Percentiles rank a stretch among this genome's conserved stretches.
These are phyloP conservation scores for Trichoderma oligosporum DNA, from an alignment of 2,329 filamentous ascomycete genomes.

Conservation along the genomic window DNA sequence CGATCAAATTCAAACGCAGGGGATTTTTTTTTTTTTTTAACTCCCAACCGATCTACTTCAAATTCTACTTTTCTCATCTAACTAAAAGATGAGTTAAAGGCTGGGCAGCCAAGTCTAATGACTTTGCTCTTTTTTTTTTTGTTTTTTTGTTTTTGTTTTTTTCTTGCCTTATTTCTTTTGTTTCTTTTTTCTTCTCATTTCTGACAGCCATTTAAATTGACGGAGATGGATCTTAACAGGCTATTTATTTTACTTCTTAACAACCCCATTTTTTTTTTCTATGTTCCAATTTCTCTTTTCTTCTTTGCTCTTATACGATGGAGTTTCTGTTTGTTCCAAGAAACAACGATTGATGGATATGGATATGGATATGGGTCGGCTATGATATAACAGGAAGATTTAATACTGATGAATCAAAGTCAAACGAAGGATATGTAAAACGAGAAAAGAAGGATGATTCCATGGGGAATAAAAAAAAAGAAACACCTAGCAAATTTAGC, in stretches of 20 bases:
- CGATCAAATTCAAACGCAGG: neutral
- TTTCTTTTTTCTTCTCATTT: neutral
- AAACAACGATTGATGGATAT: slow-evolving; percentile 2
- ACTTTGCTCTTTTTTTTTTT: neutral
- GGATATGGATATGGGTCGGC: neutral
- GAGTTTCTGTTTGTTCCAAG: slow-evolving; percentile 10
- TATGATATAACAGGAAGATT: neutral
- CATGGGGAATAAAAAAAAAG: slow-evolving; percentile 6
- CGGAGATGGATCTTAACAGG: neutral
- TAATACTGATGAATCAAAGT: neutral
- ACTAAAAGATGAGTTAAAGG: neutral
- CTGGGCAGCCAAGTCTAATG: neutral
- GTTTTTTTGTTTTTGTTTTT: neutral
- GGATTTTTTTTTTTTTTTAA: neutral
- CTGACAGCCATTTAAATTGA: neutral
- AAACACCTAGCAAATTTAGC: neutral
- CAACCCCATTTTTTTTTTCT: neutral
- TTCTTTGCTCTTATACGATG: neutral
- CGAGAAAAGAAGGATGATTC: neutral
- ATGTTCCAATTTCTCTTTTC: neutral
- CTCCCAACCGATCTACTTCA: too few relatives aligned
- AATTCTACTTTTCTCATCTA: neutral
- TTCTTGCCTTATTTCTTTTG: neutral
- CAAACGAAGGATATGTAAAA: neutral
- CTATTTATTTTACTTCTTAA: neutral